Percentiles rank a stretch among this genome's conserved stretches.
Conservation (phyloP, 2,329 filamentous ascomycete species). For the Diaporthe eres region DNA sequence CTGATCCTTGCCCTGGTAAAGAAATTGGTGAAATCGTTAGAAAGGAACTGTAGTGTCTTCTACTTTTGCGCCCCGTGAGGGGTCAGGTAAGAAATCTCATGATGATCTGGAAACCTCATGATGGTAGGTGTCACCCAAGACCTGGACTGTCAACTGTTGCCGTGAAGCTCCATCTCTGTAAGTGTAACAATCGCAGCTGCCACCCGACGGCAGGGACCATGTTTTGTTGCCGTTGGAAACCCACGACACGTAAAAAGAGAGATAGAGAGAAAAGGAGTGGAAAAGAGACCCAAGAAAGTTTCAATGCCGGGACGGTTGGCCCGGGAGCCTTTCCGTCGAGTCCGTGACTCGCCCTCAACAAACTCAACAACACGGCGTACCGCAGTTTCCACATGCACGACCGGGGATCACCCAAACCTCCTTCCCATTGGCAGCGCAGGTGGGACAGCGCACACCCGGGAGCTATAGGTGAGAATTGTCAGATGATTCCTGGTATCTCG, state of each 20-base stretch:
- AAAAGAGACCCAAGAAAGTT: neutral
- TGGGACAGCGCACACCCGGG: constrained; percentile 67
- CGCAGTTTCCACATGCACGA: constrained; percentile 64
- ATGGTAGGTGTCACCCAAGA: constrained; percentile 27
- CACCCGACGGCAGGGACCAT: constrained; percentile 34
- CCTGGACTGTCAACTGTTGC: constrained; percentile 32
- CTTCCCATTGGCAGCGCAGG: constrained; percentile 62
- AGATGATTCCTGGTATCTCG: constrained; percentile 2
- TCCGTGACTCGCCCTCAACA: constrained; percentile 26
- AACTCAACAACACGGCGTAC: constrained; percentile 56
- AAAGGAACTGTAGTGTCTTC: constrained; percentile 36
- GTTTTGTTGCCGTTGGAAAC: constrained; percentile 1
- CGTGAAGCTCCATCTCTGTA: constrained; percentile 42
- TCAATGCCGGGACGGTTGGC: neutral
- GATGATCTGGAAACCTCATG: constrained; percentile 25
- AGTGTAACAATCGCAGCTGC: constrained; percentile 39
- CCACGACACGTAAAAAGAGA: constrained; percentile 4
- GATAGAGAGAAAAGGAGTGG: neutral
- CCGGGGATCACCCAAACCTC: constrained; percentile 71
- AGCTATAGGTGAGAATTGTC: constrained; percentile 49
- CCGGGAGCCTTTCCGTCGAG: constrained; percentile 6
- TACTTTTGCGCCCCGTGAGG: constrained; percentile 40
- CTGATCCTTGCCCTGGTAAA: constrained; percentile 19
- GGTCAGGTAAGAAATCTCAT: constrained; percentile 31
- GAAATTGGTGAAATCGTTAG: constrained; percentile 25